A percentile compares a stretch with the other conserved stretches of the same genome.
phyloP scores from a whole-genome alignment of 2,329 filamentous ascomycete genomes.

The Colletotrichum australisinense region DNA sequence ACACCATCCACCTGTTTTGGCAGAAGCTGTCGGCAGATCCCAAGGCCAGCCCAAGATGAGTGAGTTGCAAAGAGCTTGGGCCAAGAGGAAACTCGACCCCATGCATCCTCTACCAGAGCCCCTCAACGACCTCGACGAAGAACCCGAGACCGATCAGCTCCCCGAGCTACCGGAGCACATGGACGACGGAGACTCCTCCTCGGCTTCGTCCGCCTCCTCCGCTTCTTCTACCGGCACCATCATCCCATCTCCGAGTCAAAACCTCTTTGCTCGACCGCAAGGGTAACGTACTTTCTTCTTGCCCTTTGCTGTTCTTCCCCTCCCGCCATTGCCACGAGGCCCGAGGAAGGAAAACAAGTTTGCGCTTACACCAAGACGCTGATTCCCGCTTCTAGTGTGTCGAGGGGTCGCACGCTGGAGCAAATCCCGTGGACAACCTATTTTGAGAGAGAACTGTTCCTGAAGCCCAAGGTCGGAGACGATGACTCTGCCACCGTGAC shows the following conservation, averaged over 20 bases:
- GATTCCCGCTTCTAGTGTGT: conserved; percentile 21
- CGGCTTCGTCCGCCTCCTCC: conserved; percentile 73
- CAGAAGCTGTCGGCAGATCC: neutral
- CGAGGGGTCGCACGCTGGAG: conserved; percentile 66
- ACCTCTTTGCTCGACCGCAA: conserved; percentile 77
- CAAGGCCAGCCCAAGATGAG: conserved; percentile 68
- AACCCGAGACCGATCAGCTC: conserved; percentile 59
- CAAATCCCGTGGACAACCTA: conserved; percentile 88
- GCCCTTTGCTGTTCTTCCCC: conserved; percentile 8
- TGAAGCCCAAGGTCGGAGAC: conserved; percentile 56
- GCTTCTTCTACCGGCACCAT: conserved; percentile 94
- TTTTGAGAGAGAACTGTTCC: conserved; percentile 87
- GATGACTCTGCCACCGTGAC: conserved; percentile 57
- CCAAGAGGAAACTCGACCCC: conserved; percentile 77
- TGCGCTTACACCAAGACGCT: neutral
- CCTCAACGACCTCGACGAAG: conserved; percentile 65
- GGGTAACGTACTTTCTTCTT: conserved; percentile 59
- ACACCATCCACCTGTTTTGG: neutral
- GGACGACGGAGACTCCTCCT: conserved; percentile 77
- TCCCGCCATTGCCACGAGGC: neutral
- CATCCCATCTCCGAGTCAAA: conserved; percentile 79
- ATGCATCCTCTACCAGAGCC: conserved; percentile 62
- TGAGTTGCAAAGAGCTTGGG: conserved; percentile 82
- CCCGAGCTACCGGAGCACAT: conserved; percentile 57
- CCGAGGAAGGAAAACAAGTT: neutral